Conservation (phyloP, 208 protist species). For the Leishmania guyanensis region DNA sequence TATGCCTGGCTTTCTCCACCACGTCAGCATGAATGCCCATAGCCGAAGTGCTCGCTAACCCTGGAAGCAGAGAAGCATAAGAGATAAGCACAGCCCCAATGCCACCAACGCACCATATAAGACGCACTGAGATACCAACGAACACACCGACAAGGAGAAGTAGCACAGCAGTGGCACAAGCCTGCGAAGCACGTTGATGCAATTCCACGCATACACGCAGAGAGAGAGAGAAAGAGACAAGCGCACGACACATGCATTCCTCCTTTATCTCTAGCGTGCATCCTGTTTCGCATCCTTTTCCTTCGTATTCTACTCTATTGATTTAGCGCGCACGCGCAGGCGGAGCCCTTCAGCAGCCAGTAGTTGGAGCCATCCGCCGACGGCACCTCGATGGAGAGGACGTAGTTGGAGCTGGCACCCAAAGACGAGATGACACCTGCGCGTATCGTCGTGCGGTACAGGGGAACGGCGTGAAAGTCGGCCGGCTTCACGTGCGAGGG, state of each 20-base stretch:
- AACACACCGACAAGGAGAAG: slow-evolving; percentile 11
- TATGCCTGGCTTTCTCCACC: not conserved
- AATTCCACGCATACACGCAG: not conserved
- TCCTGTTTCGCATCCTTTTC: not conserved
- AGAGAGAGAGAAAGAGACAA: not conserved
- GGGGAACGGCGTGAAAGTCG: slow-evolving; percentile 83
- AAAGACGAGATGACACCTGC: slow-evolving; percentile 95
- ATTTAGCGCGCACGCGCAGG: slow-evolving; percentile 85
- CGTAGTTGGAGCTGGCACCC: slow-evolving; percentile 96
- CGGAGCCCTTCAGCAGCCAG: slow-evolving; percentile 91
- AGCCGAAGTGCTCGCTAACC: not conserved
- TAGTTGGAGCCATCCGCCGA: slow-evolving; percentile 86
- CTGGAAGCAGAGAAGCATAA: not conserved
- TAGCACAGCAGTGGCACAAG: not conserved
- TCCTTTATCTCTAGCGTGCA: not conserved
- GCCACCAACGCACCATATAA: not conserved
- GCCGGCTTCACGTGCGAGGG: slow-evolving; percentile 79
- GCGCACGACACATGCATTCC: too few relatives aligned
- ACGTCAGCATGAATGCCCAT: not conserved
- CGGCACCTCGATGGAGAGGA: slow-evolving; percentile 89
- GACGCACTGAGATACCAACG: not conserved
- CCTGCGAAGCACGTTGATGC: not conserved
- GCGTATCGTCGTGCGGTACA: slow-evolving; percentile 96
- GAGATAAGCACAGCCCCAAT: not conserved
- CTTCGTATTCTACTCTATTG: slow-evolving; percentile 22